These are phyloP conservation scores for Lunasporangiospora selenospora DNA, from an alignment of 192 early-diverging fungal genomes.

Conservation along the genomic window DNA sequence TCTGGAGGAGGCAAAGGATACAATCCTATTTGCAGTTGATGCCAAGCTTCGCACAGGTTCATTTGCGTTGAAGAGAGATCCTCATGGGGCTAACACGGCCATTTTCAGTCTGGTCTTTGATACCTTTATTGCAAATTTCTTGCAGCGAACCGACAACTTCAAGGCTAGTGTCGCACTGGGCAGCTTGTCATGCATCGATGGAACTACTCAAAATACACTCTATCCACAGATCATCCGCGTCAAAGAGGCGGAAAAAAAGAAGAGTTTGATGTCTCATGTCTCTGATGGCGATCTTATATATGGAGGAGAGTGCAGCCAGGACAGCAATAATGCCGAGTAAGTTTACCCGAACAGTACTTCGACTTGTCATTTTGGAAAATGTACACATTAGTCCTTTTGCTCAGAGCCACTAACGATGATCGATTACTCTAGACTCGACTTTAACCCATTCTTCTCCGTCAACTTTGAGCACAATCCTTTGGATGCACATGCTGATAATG, in stretches of 20 bases:
- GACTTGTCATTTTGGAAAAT: too few relatives aligned
- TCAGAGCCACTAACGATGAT: not conserved
- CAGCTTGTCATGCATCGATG: constrained; percentile 68
- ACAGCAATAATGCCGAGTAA: constrained; percentile 14
- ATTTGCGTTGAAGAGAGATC: constrained; percentile 73
- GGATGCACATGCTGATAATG: constrained; percentile 89
- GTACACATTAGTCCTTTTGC: not conserved
- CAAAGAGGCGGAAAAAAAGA: constrained; percentile 55
- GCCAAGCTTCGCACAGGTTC: constrained; percentile 81
- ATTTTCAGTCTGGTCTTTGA: constrained; percentile 71
- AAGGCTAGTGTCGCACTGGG: constrained; percentile 63
- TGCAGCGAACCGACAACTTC: constrained; percentile 62
- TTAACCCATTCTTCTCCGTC: constrained; percentile 74
- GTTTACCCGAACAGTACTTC: too few relatives aligned
- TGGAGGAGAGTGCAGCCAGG: constrained; percentile 33
- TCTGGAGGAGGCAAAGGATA: constrained; percentile 69
- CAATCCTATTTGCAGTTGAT: constrained; percentile 64
- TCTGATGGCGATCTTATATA: constrained; percentile 46
- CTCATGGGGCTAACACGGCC: constrained; percentile 42
- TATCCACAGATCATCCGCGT: constrained; percentile 63
- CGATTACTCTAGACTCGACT: constrained; percentile 1
- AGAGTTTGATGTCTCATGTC: constrained; percentile 42
- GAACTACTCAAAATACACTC: constrained; percentile 60
- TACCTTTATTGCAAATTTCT: constrained; percentile 61
- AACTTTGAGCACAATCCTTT: constrained; percentile 88